phyloP scores from a whole-genome alignment of 805 yeast species.

The Saturnispora quitensis region DNA sequence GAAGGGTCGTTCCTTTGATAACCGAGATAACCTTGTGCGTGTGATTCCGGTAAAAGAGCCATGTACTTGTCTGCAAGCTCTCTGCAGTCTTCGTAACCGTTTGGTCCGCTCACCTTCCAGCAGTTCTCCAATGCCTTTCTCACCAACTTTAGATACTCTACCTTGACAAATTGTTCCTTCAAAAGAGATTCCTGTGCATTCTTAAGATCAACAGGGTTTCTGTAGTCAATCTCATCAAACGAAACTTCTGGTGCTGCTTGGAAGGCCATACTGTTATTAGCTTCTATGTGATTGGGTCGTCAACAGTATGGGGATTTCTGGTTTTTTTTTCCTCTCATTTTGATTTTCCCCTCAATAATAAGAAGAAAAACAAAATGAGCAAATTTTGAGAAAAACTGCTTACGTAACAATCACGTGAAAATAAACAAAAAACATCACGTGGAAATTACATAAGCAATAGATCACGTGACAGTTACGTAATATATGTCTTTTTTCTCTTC shows the following conservation, averaged over 20 bases:
- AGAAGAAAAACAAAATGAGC: neutral
- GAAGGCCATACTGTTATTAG: conserved; percentile 14
- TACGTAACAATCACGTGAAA: neutral
- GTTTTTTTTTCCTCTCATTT: neutral
- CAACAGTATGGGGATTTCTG: neutral
- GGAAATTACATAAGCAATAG: neutral
- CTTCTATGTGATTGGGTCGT: neutral
- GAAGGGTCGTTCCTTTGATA: conserved; percentile 85
- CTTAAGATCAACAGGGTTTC: conserved; percentile 50
- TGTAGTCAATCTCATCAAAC: conserved; percentile 74
- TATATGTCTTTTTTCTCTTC: neutral
- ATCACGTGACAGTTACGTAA: neutral
- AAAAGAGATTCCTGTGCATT: conserved; percentile 70
- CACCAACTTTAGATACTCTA: conserved; percentile 54
- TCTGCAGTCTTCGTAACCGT: conserved; percentile 71
- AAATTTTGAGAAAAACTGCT: neutral
- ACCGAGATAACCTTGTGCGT: conserved; percentile 68
- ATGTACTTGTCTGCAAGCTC: conserved; percentile 69
- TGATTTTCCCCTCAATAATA: neutral
- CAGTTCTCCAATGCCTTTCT: conserved; percentile 73
- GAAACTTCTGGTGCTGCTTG: conserved; percentile 59
- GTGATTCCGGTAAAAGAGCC: conserved; percentile 63
- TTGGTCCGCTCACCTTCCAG: conserved; percentile 48
- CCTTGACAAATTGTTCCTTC: conserved; percentile 73
- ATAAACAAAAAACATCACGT: neutral